A percentile compares a stretch with the other conserved stretches of the same genome.
Conservation (phyloP, 805 yeast genomes). For the Cyberlindnera euphorbiiphila region DNA sequence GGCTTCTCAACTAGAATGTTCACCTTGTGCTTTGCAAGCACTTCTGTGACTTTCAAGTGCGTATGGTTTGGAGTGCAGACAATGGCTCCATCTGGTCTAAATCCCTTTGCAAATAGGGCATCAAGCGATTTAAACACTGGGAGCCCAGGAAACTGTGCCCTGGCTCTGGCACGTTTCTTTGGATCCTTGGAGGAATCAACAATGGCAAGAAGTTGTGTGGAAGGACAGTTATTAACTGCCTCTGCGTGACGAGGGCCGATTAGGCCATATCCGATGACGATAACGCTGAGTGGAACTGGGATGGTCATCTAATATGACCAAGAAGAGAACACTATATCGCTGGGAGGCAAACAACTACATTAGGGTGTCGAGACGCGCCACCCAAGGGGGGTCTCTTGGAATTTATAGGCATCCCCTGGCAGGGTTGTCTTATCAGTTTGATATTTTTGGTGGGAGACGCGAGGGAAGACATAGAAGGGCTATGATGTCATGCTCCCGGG, state of each 20-base stretch:
- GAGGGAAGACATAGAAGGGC: too few species aligned
- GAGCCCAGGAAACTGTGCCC: conserved; percentile 7
- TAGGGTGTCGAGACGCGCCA: neutral
- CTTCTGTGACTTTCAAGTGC: conserved; percentile 13
- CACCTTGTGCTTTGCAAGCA: conserved; percentile 10
- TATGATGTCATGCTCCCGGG: too few species aligned
- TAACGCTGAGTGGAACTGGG: conserved; percentile 11
- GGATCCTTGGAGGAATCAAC: conserved; percentile 17
- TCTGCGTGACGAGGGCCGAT: conserved; percentile 24
- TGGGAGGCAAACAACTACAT: too few species aligned
- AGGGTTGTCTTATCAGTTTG: too few species aligned
- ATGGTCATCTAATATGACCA: conserved; percentile 8
- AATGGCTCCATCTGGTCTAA: conserved; percentile 19
- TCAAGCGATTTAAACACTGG: conserved; percentile 13
- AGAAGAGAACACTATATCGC: too few species aligned
- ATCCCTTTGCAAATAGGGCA: conserved; percentile 7
- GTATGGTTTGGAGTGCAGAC: conserved; percentile 22
- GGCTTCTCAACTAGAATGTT: conserved; percentile 22
- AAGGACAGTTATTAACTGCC: conserved; percentile 15
- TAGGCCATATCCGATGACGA: conserved; percentile 22
- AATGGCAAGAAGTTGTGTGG: conserved; percentile 15
- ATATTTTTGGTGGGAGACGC: too few species aligned
- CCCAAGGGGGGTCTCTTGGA: neutral
- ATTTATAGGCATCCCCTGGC: too few species aligned
- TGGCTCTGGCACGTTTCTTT: conserved; percentile 9